Evolutionary conservation across 306 rosid genomes (phyloP), one percentile per base, ranked within the genome.

Genomic region (Cicer yamashitae): DNA sequence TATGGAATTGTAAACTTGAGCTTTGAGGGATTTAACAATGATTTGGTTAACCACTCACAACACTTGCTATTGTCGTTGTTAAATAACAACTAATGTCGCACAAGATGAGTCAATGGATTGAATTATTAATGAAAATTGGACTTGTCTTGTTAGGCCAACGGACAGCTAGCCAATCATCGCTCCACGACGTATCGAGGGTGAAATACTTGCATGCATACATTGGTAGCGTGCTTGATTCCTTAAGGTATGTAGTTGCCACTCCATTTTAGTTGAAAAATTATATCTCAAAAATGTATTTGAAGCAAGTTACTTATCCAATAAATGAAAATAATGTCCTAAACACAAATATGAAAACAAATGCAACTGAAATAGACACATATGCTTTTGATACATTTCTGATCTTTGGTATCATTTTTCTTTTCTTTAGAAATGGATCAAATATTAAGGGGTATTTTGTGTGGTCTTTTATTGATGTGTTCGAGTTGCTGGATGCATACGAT

Each of bases 111-210:
- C 65, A 48, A 50, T 50, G 5, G 41, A 13, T 39, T 59, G 12
- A 51, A 8, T 70, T 18, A 62, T 18, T 41, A 34, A 41, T 71
- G 14, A 59, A 65, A 45, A 6, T 15, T 44, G 75, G 64, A 44
- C 1, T 47, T 69, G 57, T 45, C 25, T 77, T 74, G 25, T 71
- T 61, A 86, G 87, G 90, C 73, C 87, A 86, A 82, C 18, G 87
- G 54, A 78, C 87, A 58, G 4, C 53, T 6, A 34, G 82, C 43
- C 78, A 81, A 67, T 68, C 84, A 43, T 65, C 89, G 53, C 81
- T 83, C 11, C 48, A 81, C 10, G 89, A 83, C 15, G 67, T 83
- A 10, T 73, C 87, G 48, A 83, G 87, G 82, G 82, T 84, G 84
- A 51, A 71, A 60, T 86, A 78, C 76, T 68, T 81, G 57, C 84